These are phyloP conservation scores for carrot (Daucus carota) DNA, from an alignment of 129 eudicot species.

Conservation along the genomic window DNA sequence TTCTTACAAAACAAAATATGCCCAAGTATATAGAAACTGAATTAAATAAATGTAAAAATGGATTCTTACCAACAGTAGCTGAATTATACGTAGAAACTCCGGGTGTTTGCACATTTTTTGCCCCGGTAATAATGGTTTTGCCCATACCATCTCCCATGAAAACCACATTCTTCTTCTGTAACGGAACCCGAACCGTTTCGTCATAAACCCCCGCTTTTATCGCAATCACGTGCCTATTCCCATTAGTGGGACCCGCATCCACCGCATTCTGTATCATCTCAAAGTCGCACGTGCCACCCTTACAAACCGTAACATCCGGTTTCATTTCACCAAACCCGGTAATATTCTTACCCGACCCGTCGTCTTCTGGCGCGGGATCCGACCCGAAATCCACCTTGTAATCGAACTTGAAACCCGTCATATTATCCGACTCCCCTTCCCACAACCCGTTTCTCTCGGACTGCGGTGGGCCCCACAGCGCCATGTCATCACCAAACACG, in stretches of 20 bases:
- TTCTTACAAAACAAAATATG: too few relatives aligned
- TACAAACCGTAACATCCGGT: slow-evolving; percentile 67
- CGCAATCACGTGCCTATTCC: slow-evolving; percentile 41
- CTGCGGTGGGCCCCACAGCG: slow-evolving; percentile 43
- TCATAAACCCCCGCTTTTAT: slow-evolving; percentile 60
- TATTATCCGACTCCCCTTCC: slow-evolving; percentile 24
- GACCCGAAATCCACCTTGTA: slow-evolving; percentile 8
- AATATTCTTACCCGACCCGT: too few relatives aligned
- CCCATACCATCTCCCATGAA: slow-evolving; percentile 85
- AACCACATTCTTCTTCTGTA: slow-evolving; percentile 65
- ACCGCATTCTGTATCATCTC: slow-evolving; percentile 72
- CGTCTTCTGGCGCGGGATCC: neutral
- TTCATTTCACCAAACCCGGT: slow-evolving; percentile 46
- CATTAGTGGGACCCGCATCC: slow-evolving; percentile 41
- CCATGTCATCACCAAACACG: slow-evolving; percentile 30
- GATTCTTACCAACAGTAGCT: slow-evolving; percentile 68
- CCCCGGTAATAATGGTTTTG: slow-evolving; percentile 71
- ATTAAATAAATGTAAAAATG: neutral
- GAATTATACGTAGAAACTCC: slow-evolving; percentile 63
- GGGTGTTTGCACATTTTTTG: slow-evolving; percentile 39
- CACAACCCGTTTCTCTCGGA: slow-evolving; percentile 80
- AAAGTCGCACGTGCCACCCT: slow-evolving; percentile 35
- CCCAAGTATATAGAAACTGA: too few relatives aligned
- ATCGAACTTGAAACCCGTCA: too few relatives aligned
- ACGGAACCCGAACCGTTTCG: slow-evolving; percentile 70